phyloP scores from a whole-genome alignment of 73 alveolate genomes.

The Symbiodinium pilosum region DNA sequence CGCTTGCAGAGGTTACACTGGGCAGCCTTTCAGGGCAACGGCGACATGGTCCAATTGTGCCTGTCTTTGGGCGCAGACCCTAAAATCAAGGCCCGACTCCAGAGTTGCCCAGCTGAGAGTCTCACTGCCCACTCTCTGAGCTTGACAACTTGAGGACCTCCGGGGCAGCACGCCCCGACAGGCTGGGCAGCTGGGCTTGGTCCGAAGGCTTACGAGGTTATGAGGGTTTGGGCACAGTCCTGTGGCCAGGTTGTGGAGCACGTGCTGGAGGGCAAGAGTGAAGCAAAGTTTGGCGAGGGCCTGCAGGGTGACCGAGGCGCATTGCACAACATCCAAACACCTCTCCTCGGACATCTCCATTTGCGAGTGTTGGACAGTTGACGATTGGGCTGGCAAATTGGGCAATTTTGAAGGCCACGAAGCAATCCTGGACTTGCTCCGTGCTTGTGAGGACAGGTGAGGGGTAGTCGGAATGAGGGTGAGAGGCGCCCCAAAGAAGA shows the following conservation, averaged over 20 bases:
- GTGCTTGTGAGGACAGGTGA: too few relatives aligned
- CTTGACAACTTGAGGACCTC: not conserved
- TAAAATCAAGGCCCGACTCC: not conserved
- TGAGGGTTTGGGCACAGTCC: not conserved
- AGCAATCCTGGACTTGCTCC: not conserved
- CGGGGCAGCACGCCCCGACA: not conserved
- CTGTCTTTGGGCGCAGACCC: not conserved
- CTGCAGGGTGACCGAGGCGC: slow-evolving; percentile 21
- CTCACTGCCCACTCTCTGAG: not conserved
- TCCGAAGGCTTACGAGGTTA: too few relatives aligned
- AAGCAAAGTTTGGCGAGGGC: slow-evolving; percentile 6
- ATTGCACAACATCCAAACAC: not conserved
- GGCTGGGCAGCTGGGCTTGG: not conserved
- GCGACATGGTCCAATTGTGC: not conserved
- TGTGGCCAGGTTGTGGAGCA: slow-evolving; percentile 2
- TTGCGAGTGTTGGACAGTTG: too few relatives aligned
- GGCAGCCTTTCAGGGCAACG: slow-evolving; percentile 3
- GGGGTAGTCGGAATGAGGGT: too few relatives aligned
- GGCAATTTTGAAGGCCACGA: not conserved
- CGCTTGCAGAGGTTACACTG: not conserved
- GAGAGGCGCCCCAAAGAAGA: not conserved
- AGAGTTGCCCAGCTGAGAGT: not conserved
- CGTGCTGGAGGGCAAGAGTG: not conserved
- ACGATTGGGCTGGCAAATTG: too few relatives aligned
- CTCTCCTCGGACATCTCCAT: too few relatives aligned